Conservation (phyloP, 2,329 filamentous ascomycete species). For the Nothophaeocryptopus gaeumannii region DNA sequence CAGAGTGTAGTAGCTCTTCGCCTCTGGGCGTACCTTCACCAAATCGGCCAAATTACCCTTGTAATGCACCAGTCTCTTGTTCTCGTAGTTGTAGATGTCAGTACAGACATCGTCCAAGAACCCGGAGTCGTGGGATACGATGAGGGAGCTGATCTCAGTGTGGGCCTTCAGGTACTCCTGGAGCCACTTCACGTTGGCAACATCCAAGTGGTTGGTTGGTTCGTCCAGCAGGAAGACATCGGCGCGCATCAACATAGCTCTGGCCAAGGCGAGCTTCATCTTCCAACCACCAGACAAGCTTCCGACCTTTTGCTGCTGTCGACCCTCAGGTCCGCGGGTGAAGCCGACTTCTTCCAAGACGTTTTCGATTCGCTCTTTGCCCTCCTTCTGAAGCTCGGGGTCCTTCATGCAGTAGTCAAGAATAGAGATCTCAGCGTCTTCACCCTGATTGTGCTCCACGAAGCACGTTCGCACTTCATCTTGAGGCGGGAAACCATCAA, state of each 20-base stretch:
- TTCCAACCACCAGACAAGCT: slow-evolving; percentile 98
- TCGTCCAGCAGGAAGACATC: slow-evolving; percentile 96
- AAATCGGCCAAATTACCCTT: slow-evolving; percentile 80
- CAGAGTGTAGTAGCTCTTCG: slow-evolving; percentile 96
- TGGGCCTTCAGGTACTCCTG: slow-evolving; percentile 94
- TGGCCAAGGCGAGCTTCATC: slow-evolving; percentile 96
- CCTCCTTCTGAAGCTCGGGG: slow-evolving; percentile 76
- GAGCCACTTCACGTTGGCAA: slow-evolving; percentile 93
- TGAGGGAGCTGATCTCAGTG: slow-evolving; percentile 92
- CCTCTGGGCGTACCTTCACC: slow-evolving; percentile 86
- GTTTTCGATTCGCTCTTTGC: slow-evolving; percentile 73
- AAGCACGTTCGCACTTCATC: slow-evolving; percentile 94
- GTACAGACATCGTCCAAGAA: slow-evolving; percentile 98
- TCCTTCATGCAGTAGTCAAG: slow-evolving; percentile 90
- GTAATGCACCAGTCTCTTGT: slow-evolving; percentile 89
- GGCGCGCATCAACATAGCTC: slow-evolving; percentile 95
- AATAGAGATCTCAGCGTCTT: slow-evolving; percentile 94
- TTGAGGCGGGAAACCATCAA: slow-evolving; percentile 92
- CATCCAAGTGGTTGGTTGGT: slow-evolving; percentile 97
- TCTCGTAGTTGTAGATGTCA: slow-evolving; percentile 98
- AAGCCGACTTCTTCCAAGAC: slow-evolving; percentile 93
- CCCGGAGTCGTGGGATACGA: slow-evolving; percentile 96
- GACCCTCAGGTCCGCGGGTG: slow-evolving; percentile 80
- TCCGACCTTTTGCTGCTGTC: slow-evolving; percentile 85
- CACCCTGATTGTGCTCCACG: slow-evolving; percentile 98